These are phyloP conservation scores for Silene coronaria DNA, from an alignment of 179 eudicot genomes.

Conservation along the genomic window DNA sequence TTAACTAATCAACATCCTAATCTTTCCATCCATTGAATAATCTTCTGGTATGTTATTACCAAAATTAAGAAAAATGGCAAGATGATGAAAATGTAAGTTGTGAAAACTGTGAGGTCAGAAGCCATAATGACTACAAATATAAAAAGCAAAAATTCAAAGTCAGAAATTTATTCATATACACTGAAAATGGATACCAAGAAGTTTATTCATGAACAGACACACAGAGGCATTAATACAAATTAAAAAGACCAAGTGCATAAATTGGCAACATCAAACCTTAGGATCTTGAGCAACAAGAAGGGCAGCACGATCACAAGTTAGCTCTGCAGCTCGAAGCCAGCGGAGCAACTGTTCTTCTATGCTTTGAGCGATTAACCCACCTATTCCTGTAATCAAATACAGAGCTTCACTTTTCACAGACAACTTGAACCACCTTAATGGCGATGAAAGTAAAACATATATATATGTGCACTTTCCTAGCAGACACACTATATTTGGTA, in stretches of 20 bases:
- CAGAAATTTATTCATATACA: no score
- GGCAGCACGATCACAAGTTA: constrained; percentile 98
- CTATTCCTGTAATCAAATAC: constrained; percentile 49
- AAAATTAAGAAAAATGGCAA: no score
- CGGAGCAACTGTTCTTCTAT: constrained; percentile 87
- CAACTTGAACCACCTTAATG: neutral
- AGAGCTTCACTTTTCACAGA: constrained; percentile 5
- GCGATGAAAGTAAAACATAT: neutral
- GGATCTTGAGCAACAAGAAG: constrained; percentile 98
- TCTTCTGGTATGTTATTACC: no score
- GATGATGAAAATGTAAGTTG: no score
- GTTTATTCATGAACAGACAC: neutral
- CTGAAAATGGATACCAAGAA: no score
- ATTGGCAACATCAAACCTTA: constrained; percentile 45
- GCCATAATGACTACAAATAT: no score
- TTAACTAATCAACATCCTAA: neutral
- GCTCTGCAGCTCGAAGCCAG: constrained; percentile 97
- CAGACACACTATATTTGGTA: neutral
- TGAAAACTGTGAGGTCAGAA: no score
- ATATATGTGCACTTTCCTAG: neutral
- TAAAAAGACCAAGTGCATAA: neutral
- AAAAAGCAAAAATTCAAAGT: neutral
- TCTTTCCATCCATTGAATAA: no score
- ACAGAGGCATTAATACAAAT: neutral
- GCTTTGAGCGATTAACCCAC: constrained; percentile 78